A percentile compares a stretch with the other conserved stretches of the same genome.
Conservation (phyloP, 106 monocot species). For the Apostasia shenzhenica region DNA sequence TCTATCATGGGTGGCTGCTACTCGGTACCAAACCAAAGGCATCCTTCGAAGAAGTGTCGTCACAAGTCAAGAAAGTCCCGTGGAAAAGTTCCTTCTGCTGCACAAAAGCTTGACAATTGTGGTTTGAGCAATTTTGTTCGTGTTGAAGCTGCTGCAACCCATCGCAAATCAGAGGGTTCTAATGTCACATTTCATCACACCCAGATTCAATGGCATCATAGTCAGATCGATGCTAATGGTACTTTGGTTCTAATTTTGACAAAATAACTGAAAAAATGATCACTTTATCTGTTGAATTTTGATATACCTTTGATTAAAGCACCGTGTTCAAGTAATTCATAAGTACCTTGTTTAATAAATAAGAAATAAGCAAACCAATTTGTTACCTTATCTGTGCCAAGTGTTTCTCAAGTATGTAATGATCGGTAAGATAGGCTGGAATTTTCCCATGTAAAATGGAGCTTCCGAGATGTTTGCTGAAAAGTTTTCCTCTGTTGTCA, state of each 20-base stretch:
- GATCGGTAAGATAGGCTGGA: too few relatives aligned
- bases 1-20: conserved; percentile 21
- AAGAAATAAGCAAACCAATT: background rate
- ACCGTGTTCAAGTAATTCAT: background rate
- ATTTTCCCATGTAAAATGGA: too few relatives aligned
- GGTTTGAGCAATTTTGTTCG: conserved; percentile 8
- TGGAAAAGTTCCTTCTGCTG: background rate
- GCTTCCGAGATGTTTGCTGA: too few relatives aligned
- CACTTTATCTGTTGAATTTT: background rate
- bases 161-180: conserved; percentile 36
- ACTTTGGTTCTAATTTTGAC: background rate
- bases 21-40: conserved; percentile 5
- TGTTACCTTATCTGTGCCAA: too few relatives aligned
- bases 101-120: conserved; percentile 2
- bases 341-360: background rate
- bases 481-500: too few relatives aligned
- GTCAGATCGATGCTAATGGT: conserved; percentile 47
- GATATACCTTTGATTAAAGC: background rate
- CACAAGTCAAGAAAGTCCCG: conserved; percentile 13
- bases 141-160: conserved; percentile 17
- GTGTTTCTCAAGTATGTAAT: too few relatives aligned
- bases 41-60: background rate
- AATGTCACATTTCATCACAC: conserved; percentile 58
- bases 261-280: background rate
- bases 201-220: conserved; percentile 57